Evolutionary conservation across 306 rosid species (phyloP), one percentile per base, ranked within the genome.

Genomic region (Canavalia ensiformis): DNA sequence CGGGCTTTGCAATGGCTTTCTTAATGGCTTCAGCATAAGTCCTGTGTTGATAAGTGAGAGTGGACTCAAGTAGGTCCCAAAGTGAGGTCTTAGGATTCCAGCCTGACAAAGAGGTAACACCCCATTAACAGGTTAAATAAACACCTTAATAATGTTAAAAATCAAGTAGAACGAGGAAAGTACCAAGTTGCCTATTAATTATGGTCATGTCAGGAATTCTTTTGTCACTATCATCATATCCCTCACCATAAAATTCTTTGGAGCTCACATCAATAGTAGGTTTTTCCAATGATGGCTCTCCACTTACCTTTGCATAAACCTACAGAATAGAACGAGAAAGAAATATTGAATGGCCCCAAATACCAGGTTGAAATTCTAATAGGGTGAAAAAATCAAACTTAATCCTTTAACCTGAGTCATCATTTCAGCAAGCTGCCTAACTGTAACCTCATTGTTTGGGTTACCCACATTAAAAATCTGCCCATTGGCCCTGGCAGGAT

Each of bases 181-280:
- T 92, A 94, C 98, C 98, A 46, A 94, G 97, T 67, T 94, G 98
- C 81, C 51, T 91, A 76, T 92, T 90, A 82, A 94, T 94, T 54
- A 94, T 92, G 87, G 97, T 88, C 98, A 94, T 94, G 90, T 92
- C 97, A 0, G 97, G 98, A 82, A 94, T 94, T 88, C 98, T 88
- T 91, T 92, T 94, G 77, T 94, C 97, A 33, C 98, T 92, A 31
- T 94, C 98, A 55, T 94, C 98, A 3, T 94, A 94, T 31, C 98
- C 98, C 72, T 86, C 97, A 8, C 98, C 98, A 6, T 94, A 94
- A 68, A 94, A 94, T 86, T 94, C 98, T 84, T 89, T 81, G 54
- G 98, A 94, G 92, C 91, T 92, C 45, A 94, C 89, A 83, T 94
- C 97, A 1, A 94, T 37, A 0, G 97, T 92, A 4, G 98, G 92